phyloP scores from a whole-genome alignment of 208 protist genomes.

The Trypanosoma congolense region DNA sequence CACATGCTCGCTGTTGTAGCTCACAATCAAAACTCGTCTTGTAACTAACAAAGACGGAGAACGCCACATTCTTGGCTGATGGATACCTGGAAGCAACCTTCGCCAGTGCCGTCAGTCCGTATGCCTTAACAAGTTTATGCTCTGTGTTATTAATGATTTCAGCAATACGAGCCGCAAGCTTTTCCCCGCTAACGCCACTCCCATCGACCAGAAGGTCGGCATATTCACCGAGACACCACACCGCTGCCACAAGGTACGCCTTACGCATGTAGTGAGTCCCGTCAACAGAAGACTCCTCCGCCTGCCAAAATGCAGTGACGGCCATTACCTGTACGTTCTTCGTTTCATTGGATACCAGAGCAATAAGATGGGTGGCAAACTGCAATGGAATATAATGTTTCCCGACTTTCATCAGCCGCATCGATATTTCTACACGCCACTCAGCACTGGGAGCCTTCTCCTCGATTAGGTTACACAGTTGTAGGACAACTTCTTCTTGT shows the following conservation, averaged over 20 bases:
- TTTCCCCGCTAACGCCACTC: slow-evolving; percentile 16
- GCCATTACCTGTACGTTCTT: slow-evolving; percentile 88
- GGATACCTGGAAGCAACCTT: slow-evolving; percentile 90
- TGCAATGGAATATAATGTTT: slow-evolving; percentile 55
- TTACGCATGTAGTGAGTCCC: slow-evolving; percentile 72
- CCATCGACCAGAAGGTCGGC: slow-evolving; percentile 75
- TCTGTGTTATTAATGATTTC: slow-evolving; percentile 71
- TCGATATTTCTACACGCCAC: slow-evolving; percentile 96
- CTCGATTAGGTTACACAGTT: slow-evolving; percentile 92
- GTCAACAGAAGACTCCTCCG: slow-evolving; percentile 71
- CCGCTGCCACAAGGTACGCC: slow-evolving; percentile 86
- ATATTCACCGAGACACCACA: slow-evolving; percentile 97
- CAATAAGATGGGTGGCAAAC: slow-evolving; percentile 83
- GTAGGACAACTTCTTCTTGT: slow-evolving; percentile 88
- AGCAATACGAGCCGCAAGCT: slow-evolving; percentile 53
- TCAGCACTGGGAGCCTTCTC: slow-evolving; percentile 89
- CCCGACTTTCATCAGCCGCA: slow-evolving; percentile 88
- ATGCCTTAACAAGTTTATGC: slow-evolving; percentile 82
- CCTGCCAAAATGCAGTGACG: slow-evolving; percentile 86
- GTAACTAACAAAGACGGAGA: slow-evolving; percentile 56
- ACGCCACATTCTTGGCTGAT: slow-evolving; percentile 28
- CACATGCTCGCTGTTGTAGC: slow-evolving; percentile 92
- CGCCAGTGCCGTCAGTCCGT: slow-evolving; percentile 91
- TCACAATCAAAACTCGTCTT: slow-evolving; percentile 86
- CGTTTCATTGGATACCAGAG: slow-evolving; percentile 76